A percentile compares a stretch with the other conserved stretches of the same genome.
Conservation (phyloP, 202 grass and related monocot genomes). For the Digitaria exilis region DNA sequence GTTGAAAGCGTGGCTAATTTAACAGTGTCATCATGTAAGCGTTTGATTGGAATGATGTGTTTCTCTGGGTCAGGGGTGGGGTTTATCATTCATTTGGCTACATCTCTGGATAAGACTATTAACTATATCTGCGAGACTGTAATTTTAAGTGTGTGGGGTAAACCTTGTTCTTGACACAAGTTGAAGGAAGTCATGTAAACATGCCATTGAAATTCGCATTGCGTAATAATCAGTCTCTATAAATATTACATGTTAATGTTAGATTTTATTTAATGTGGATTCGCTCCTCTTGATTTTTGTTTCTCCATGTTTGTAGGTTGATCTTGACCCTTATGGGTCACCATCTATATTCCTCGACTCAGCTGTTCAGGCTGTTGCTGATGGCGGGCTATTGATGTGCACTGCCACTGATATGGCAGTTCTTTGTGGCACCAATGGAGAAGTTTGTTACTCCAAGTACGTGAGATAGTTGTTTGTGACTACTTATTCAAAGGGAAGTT, state of each 20-base stretch:
- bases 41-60: neutral
- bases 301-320: slow-evolving; percentile 60
- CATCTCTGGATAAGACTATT: neutral
- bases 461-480: neutral
- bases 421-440: slow-evolving; percentile 83
- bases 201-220: slow-evolving; percentile 20
- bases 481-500: slow-evolving; percentile 13
- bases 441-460: slow-evolving; percentile 95
- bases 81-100: neutral
- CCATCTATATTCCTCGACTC: slow-evolving; percentile 93
- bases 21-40: neutral
- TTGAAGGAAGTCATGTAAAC: slow-evolving; percentile 10
- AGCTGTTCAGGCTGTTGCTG: slow-evolving; percentile 80
- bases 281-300: neutral
- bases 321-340: slow-evolving; percentile 93
- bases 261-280: neutral
- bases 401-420: slow-evolving; percentile 97
- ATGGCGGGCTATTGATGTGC: slow-evolving; percentile 92
- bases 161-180: slow-evolving; percentile 2
- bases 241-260: neutral
- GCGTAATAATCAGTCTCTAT: neutral
- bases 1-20: neutral
- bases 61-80: neutral
- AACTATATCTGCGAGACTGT: slow-evolving; percentile 9
- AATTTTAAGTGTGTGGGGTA: slow-evolving; percentile 4